Evolutionary conservation across 148 eudicot genomes (phyloP), one percentile per base, ranked within the genome.

Genomic region (Silene uniflora): DNA sequence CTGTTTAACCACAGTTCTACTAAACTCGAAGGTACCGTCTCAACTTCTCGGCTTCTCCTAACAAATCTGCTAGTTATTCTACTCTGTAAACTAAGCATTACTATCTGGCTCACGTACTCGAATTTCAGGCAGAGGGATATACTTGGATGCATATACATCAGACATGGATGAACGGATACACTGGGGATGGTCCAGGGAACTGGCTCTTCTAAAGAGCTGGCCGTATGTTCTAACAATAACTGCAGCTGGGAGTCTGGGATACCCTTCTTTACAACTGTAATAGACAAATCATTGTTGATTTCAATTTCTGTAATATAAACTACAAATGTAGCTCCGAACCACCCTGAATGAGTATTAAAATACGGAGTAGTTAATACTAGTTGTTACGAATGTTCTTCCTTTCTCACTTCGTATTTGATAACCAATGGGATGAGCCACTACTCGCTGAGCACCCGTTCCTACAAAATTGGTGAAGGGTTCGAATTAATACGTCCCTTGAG

Each of bases 1-100:
- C 73, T 76, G 79, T 60, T 59, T 76, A 39, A 76, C 79, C 47
- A 76, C 79, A 19, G 79, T 69, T 58, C 52, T 76, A 69, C 79
- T 76, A n/a, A 76, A 59, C 67, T 69, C 46, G 13, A 59, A 76
- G 79, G 79, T 69, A 76, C 14, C 32, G 42, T 54, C 19, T 22
- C 39, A 14, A 32, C 27, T 25, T 55, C 32, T 21, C 32, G 10
- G n/a, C 25, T 44, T 54, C 56, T 9, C 62, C 22, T 55, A 42
- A 11, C 62, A 23, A 39, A 42, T 19, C 42, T 39, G 71, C 46
- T 56, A 52, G 2, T 19, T 22, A 67, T 52, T n/a, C 17, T 8
- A 49, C 24, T 71, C 69, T 52, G 47, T 62, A 22, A 65, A 64
- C 19, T 14, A 49, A 54, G 24, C 44, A 35, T 54, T 46, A 14